phyloP scores from a whole-genome alignment of 1,284 basidiomycete species.

The Puccinia brachypodii region DNA sequence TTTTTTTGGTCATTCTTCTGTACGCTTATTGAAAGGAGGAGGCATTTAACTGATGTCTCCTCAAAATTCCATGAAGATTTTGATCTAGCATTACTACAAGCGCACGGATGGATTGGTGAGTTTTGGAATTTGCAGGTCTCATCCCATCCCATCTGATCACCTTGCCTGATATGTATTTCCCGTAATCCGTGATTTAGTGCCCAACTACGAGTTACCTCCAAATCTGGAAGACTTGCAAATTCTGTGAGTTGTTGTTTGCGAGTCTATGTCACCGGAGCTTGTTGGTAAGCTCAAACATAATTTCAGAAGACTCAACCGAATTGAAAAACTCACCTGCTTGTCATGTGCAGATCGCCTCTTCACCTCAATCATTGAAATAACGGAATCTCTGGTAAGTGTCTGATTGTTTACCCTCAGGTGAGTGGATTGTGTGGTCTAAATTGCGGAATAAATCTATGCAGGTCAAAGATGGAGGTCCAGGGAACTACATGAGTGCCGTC shows the following conservation, averaged over 20 bases:
- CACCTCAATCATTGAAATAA: constrained; percentile 27
- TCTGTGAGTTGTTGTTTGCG: constrained; percentile 79
- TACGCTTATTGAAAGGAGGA: background rate
- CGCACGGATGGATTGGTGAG: constrained; percentile 68
- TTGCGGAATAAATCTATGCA: background rate
- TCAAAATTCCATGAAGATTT: background rate
- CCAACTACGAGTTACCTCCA: constrained; percentile 72
- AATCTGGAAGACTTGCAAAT: constrained; percentile 70
- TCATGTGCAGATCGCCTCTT: constrained; percentile 11
- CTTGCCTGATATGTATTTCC: too few relatives aligned
- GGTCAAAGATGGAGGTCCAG: constrained; percentile 30
- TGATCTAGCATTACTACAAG: constrained; percentile 60
- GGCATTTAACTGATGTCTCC: background rate
- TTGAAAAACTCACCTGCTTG: background rate
- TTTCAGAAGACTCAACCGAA: background rate
- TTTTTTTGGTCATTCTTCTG: background rate
- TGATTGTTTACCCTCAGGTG: background rate
- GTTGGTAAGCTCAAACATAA: constrained; percentile 17
- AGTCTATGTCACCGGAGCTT: constrained; percentile 63
- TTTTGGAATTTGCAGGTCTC: too few relatives aligned
- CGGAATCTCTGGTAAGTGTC: constrained; percentile 34
- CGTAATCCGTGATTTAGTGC: constrained; percentile 51
- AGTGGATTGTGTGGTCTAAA: background rate
- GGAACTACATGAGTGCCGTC: background rate
- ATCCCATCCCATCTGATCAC: too few relatives aligned